Evolutionary conservation across 768 basidiomycete genomes (phyloP).

Genomic region (Kwoniella sp.): DNA sequence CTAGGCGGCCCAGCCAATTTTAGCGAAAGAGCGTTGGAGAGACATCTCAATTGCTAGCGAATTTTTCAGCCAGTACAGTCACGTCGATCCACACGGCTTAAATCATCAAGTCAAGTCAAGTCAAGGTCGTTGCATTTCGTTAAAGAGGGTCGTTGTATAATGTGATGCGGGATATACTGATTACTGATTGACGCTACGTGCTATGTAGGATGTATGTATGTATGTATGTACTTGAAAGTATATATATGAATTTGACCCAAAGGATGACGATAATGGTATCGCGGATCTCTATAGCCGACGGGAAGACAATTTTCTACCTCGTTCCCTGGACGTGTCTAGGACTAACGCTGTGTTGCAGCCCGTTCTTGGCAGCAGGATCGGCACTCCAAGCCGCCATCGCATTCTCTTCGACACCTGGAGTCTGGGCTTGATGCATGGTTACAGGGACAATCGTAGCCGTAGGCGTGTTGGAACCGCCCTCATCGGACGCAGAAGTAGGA

Average conservation of each 20-base stretch:
- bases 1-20: no score
- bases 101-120: not conserved
- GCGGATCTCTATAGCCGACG: not conserved
- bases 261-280: no score
- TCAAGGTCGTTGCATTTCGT: slow-evolving; percentile 11
- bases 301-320: not conserved
- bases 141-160: slow-evolving; percentile 18
- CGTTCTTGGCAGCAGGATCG: not conserved
- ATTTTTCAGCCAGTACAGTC: no score
- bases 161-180: slow-evolving; percentile 16
- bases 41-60: no score
- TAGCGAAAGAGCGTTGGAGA: no score
- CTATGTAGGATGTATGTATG: slow-evolving; percentile 6
- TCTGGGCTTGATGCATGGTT: slow-evolving; percentile 1
- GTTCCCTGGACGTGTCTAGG: not conserved
- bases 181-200: not conserved
- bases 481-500: slow-evolving; percentile 1
- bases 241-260: not conserved
- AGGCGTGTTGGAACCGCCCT: not conserved
- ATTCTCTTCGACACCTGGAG: slow-evolving; percentile 2
- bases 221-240: not conserved
- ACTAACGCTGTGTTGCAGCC: not conserved
- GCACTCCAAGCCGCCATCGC: slow-evolving; percentile 15
- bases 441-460: slow-evolving; percentile 1
- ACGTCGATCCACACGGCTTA: not conserved